Evolutionary conservation across 2,329 filamentous ascomycete genomes (phyloP).

Genomic region (Dactylellina haptotyla): DNA sequence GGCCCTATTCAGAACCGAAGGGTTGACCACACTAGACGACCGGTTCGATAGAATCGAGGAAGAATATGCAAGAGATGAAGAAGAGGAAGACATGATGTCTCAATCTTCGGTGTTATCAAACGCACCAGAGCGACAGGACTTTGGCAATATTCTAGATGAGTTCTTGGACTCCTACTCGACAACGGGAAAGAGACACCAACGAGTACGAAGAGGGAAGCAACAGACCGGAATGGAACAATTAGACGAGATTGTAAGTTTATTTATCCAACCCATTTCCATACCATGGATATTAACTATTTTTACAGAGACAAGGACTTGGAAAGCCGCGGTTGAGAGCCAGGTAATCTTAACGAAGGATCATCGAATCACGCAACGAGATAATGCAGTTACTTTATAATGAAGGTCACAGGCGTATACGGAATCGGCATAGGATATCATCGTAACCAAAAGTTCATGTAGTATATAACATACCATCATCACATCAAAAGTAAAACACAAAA

Average conservation of each 20-base stretch:
- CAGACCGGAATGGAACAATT: constrained; percentile 86
- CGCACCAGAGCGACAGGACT: constrained; percentile 71
- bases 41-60: constrained; percentile 91
- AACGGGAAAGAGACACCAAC: constrained; percentile 73
- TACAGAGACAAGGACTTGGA: constrained; percentile 44
- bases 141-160: constrained; percentile 90
- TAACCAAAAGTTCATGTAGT: constrained; percentile 23
- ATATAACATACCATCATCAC: constrained; percentile 1
- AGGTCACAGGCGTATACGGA: constrained; percentile 26
- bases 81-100: constrained; percentile 63
- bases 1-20: constrained; percentile 85
- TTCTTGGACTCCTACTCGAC: constrained; percentile 81
- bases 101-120: constrained; percentile 29
- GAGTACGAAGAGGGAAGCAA: constrained; percentile 81
- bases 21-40: constrained; percentile 83
- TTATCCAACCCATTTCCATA: background rate
- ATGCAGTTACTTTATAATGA: constrained; percentile 1
- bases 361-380: background rate
- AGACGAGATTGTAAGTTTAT: constrained; percentile 77
- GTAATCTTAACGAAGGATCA: background rate
- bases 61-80: constrained; percentile 71
- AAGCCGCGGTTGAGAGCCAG: constrained; percentile 21
- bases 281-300: constrained; percentile 2
- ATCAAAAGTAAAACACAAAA: background rate
- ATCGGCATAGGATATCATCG: constrained; percentile 8